phyloP scores from a whole-genome alignment of 2,329 filamentous ascomycete species.

The Blastomyces parvus region DNA sequence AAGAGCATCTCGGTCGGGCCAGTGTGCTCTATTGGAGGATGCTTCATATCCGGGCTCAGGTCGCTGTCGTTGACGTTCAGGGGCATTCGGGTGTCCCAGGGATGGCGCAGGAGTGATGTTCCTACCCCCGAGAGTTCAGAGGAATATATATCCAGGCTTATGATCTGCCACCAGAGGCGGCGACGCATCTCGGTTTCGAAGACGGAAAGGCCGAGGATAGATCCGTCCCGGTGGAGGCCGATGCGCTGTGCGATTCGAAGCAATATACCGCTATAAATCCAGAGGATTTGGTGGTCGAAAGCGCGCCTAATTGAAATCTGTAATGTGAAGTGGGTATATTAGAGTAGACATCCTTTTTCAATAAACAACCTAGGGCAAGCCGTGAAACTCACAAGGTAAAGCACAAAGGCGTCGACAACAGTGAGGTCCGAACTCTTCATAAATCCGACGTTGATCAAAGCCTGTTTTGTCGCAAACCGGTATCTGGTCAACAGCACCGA shows the following conservation, averaged over 20 bases:
- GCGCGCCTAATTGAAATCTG: conserved; percentile 34
- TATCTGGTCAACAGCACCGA: conserved; percentile 33
- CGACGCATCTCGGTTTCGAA: conserved; percentile 61
- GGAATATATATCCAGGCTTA: conserved; percentile 59
- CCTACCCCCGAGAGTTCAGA: conserved; percentile 38
- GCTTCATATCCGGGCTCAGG: conserved; percentile 32
- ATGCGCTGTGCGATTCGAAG: conserved; percentile 59
- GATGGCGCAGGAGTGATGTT: conserved; percentile 21
- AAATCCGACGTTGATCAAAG: conserved; percentile 36
- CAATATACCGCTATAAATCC: conserved; percentile 49
- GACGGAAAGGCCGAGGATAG: conserved; percentile 36
- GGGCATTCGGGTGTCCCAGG: conserved; percentile 37
- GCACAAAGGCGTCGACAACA: conserved; percentile 43
- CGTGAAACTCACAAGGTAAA: conserved; percentile 43
- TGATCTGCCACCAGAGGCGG: conserved; percentile 63
- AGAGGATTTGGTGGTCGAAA: conserved; percentile 9
- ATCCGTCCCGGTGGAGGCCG: conserved; percentile 57
- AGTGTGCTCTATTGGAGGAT: conserved; percentile 21
- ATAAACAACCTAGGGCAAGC: not conserved
- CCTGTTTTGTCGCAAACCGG: conserved; percentile 40
- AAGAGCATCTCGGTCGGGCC: conserved; percentile 36
- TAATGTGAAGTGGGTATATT: conserved; percentile 1
- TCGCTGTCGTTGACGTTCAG: conserved; percentile 38
- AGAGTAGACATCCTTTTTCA: not conserved
- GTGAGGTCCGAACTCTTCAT: conserved; percentile 36